Evolutionary conservation across 768 basidiomycete species (phyloP), one percentile per base, ranked within the genome.

Genomic region (Xerocomus brunneocitrinus): DNA sequence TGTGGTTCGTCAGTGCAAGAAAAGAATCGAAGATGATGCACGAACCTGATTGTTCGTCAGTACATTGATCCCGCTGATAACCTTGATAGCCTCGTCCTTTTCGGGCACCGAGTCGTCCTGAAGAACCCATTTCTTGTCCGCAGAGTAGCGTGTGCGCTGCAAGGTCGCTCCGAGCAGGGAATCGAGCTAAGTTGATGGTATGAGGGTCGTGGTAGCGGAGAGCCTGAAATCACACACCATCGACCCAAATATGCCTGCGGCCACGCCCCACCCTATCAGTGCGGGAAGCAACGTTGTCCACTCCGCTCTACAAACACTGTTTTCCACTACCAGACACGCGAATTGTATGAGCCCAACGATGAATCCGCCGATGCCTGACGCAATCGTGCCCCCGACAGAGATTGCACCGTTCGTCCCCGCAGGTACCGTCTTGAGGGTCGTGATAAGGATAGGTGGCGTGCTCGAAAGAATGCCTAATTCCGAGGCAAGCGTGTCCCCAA

Each of bases 381-480:
- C 84, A 14, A 81, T 58, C 3, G 90, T 89, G 14, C 95, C 95
- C 40, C 81, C 78, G 3, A 79, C 52, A 5, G 91, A 89, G 54
- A 97, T 79, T 0, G 79, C 95, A 3, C 95, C 95, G 62, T 98
- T 97, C 9, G 95, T 97, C 3, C 95, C 95, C 2, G 86, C 84
- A 2, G 93, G 93, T 0, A 93, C 90, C 1, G 71, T 59, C 58
- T 77, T 79, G 49, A 87, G 68, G 4, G 89, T 93, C 5, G 92
- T 95, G 60, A 97, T 80, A 32, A 95, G 80, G 44, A 84, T 65
- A 32, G 95, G 90, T 3, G 76, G 77, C 13, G 79, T 74, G 35
- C 65, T 67, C 25, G 92, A 87, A 40, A 97, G 76, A 58, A 97
- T 93, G 32, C 95, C 95, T 24, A 97, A 79, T 70, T 97, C 95